These are phyloP conservation scores for Candida sanyiensis DNA, from an alignment of 805 yeast genomes.

Conservation along the genomic window DNA sequence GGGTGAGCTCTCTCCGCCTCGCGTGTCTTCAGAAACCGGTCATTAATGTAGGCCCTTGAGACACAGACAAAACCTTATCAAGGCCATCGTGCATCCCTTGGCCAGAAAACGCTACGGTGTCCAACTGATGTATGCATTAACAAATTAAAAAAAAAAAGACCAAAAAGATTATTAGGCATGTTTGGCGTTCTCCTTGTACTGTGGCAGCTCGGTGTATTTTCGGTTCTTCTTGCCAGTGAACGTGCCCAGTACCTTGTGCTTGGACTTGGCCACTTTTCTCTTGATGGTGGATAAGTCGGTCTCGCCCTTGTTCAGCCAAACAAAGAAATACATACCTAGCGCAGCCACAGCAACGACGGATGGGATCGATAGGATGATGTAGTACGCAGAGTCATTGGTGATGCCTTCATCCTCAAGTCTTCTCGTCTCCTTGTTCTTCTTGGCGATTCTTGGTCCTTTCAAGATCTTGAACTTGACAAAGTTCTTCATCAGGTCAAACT, in stretches of 20 bases:
- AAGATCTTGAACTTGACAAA: conserved; percentile 45
- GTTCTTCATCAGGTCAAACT: conserved; percentile 47
- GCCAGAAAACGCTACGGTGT: not conserved
- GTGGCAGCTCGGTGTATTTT: conserved; percentile 37
- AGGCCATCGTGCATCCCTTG: not conserved
- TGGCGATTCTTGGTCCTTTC: conserved; percentile 36
- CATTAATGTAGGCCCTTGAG: conserved; percentile 6
- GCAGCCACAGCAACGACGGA: conserved; percentile 55
- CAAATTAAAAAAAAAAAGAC: not conserved
- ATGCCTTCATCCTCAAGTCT: conserved; percentile 41
- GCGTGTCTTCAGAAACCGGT: conserved; percentile 18
- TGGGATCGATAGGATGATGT: conserved; percentile 64
- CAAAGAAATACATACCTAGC: conserved; percentile 59
- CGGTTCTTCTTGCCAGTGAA: conserved; percentile 33
- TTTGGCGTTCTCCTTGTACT: conserved; percentile 24
- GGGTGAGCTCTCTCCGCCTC: conserved; percentile 7
- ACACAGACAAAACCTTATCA: not conserved
- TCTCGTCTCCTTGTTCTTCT: conserved; percentile 37
- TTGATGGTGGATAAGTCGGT: conserved; percentile 46
- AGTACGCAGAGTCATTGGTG: conserved; percentile 45
- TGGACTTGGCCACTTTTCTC: conserved; percentile 29
- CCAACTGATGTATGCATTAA: not conserved
- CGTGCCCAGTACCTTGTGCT: conserved; percentile 36
- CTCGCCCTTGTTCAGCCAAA: conserved; percentile 48
- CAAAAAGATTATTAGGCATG: conserved; percentile 5